Evolutionary conservation across 1,284 basidiomycete genomes (phyloP).

Genomic region (Ceratobasidium sp.): DNA sequence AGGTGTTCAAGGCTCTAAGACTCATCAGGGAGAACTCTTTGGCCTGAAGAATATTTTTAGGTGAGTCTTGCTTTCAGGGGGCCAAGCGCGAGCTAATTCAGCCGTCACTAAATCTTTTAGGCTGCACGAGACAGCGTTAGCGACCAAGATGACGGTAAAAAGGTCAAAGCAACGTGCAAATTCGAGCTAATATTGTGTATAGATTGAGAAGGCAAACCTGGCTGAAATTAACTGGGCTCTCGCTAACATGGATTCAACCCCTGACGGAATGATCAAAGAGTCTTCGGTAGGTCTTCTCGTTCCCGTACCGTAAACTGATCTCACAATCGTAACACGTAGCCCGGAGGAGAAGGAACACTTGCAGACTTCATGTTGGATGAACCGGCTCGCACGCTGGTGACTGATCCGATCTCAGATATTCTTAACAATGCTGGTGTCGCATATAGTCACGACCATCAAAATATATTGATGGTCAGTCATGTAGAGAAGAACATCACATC

Average conservation of each 20-base stretch:
- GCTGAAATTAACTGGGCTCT: conserved; percentile 83
- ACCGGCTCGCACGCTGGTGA: background rate
- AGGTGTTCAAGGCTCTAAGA: conserved; percentile 81
- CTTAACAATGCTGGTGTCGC: conserved; percentile 38
- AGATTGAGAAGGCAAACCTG: conserved; percentile 82
- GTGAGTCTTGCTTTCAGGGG: background rate
- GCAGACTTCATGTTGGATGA: conserved; percentile 43
- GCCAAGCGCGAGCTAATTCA: background rate
- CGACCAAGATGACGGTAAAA: conserved; percentile 68
- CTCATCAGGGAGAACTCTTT: conserved; percentile 82
- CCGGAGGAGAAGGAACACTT: conserved; percentile 3
- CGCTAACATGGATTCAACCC: conserved; percentile 66
- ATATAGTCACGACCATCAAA: conserved; percentile 43
- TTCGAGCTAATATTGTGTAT: conserved; percentile 5
- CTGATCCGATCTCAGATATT: conserved; percentile 34
- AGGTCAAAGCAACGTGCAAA: background rate
- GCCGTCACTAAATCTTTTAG: background rate
- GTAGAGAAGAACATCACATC: conserved; percentile 44
- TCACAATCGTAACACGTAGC: background rate
- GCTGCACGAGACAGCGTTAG: conserved; percentile 77
- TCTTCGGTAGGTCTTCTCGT: conserved; percentile 6
- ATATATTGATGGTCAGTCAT: conserved; percentile 39
- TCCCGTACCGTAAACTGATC: background rate
- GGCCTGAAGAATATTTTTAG: conserved; percentile 86
- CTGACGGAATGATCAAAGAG: conserved; percentile 42